These are phyloP conservation scores for Scenedesmus sp. DNA, from an alignment of 163 green algal species.

Conservation along the genomic window DNA sequence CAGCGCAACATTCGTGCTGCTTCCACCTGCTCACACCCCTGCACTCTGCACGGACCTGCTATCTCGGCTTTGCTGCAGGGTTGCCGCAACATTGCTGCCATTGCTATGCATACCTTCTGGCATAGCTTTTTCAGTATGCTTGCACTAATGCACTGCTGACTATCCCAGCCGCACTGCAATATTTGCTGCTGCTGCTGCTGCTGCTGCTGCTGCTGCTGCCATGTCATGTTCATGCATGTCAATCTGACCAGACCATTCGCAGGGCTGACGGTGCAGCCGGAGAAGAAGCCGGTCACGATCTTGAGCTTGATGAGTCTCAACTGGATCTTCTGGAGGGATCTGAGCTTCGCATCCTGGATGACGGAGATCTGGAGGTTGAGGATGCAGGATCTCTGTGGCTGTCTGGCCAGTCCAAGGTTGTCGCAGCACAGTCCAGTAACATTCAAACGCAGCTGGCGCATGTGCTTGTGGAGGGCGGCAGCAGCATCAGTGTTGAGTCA, in stretches of 20 bases:
- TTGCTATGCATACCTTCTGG: neutral
- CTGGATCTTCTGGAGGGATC: slow-evolving; percentile 39
- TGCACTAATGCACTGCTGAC: too few species aligned
- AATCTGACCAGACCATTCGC: neutral
- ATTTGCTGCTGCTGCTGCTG: neutral
- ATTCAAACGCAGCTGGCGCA: slow-evolving; percentile 45
- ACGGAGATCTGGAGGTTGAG: slow-evolving; percentile 47
- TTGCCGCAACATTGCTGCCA: neutral
- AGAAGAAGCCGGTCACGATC: slow-evolving; percentile 1
- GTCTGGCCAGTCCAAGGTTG: slow-evolving; percentile 1
- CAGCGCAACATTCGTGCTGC: too few species aligned
- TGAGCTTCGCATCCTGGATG: slow-evolving; percentile 18
- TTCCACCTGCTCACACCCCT: too few species aligned
- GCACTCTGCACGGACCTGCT: too few species aligned
- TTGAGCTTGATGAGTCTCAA: slow-evolving; percentile 44
- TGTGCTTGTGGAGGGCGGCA: slow-evolving; percentile 38
- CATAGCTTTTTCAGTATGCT: neutral
- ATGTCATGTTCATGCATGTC: neutral
- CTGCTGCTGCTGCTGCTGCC: neutral
- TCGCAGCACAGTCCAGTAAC: slow-evolving; percentile 11
- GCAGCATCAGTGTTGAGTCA: neutral
- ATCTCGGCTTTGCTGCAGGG: too few species aligned
- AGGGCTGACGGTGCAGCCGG: neutral
- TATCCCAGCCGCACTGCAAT: too few species aligned
- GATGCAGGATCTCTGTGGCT: slow-evolving; percentile 31